Conservation (phyloP, 176 grass and related monocot species). For the Aegilops tauschii region DNA sequence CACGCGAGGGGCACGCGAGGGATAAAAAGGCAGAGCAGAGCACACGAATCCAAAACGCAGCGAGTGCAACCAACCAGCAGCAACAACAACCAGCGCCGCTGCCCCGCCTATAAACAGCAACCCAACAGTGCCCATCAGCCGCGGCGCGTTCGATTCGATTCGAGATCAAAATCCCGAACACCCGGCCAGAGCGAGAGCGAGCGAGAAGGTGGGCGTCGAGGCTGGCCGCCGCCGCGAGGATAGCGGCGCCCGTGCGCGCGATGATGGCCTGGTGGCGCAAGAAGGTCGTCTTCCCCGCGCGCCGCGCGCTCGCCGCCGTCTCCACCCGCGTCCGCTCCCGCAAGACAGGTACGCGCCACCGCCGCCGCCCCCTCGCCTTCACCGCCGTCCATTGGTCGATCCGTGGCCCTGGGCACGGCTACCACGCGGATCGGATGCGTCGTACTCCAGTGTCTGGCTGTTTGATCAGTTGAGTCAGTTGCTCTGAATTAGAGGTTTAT, state of each 20-base stretch:
- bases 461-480: neutral
- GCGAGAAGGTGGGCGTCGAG: neutral
- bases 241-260: slow-evolving; percentile 51
- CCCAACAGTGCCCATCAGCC: neutral
- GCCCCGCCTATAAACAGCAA: neutral
- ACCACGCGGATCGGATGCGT: too few relatives aligned
- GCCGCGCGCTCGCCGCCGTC: slow-evolving; percentile 64
- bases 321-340: slow-evolving; percentile 45
- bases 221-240: slow-evolving; percentile 51
- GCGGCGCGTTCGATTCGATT: neutral
- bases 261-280: slow-evolving; percentile 76
- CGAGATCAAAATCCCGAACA: neutral
- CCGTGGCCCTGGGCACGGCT: too few relatives aligned
- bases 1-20: neutral
- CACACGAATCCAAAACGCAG: neutral
- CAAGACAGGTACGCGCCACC: slow-evolving; percentile 46
- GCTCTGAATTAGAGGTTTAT: neutral
- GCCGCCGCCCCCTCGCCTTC: too few relatives aligned
- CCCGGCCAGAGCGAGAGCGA: neutral
- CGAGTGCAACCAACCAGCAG: slow-evolving; percentile 5
- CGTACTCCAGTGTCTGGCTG: too few relatives aligned
- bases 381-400: too few relatives aligned
- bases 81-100: too few relatives aligned
- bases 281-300: slow-evolving; percentile 69
- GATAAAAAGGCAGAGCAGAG: slow-evolving; percentile 21